phyloP scores from a whole-genome alignment of 768 basidiomycete species.

The Leccinum boreale region DNA sequence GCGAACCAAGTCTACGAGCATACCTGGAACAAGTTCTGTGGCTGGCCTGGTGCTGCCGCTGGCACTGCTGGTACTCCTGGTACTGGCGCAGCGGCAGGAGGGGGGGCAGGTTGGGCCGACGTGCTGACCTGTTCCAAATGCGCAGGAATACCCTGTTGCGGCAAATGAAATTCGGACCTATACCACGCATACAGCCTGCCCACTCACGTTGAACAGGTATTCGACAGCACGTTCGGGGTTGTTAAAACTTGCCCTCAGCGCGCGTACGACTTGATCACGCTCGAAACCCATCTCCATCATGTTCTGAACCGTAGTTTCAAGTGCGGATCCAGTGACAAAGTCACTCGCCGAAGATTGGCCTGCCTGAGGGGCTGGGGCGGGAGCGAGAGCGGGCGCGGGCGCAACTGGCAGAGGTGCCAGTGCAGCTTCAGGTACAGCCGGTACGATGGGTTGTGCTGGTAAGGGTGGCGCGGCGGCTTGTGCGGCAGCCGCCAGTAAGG shows the following conservation, averaged over 20 bases:
- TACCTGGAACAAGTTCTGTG: constrained; percentile 88
- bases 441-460: constrained; percentile 21
- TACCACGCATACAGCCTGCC: background rate
- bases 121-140: constrained; percentile 38
- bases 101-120: constrained; percentile 34
- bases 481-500: constrained; percentile 10
- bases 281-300: constrained; percentile 96
- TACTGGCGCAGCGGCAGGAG: constrained; percentile 39
- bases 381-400: constrained; percentile 19
- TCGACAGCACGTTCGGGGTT: constrained; percentile 99
- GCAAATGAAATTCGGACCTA: constrained; percentile 9
- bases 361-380: constrained; percentile 28
- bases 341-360: constrained; percentile 42
- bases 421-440: constrained; percentile 30
- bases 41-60: constrained; percentile 38
- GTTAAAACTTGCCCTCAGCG: constrained; percentile 91
- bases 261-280: constrained; percentile 78
- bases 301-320: constrained; percentile 74
- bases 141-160: constrained; percentile 71
- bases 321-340: constrained; percentile 73
- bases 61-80: constrained; percentile 24
- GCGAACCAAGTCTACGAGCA: constrained; percentile 13
- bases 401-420: constrained; percentile 30
- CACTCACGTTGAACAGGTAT: constrained; percentile 85
- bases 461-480: constrained; percentile 17